Evolutionary conservation across 371 early-diverging fungal species (phyloP), one percentile per base, ranked within the genome.

Genomic region (Haplosporangium sp.): DNA sequence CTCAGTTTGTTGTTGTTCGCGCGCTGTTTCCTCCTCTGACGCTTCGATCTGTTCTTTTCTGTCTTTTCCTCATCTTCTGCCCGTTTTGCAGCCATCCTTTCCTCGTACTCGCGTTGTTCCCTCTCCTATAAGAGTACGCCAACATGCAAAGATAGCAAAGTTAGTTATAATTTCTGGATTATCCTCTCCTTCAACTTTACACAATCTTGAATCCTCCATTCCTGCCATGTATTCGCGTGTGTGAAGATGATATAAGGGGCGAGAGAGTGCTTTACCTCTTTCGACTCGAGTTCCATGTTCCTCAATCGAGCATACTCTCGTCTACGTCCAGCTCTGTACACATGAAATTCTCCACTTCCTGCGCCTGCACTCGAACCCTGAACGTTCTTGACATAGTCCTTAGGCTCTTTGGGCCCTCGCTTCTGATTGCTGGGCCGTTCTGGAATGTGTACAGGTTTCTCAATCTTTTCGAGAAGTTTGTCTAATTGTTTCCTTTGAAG

Each of bases 331-430:
- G 95, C 94, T 69, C 97, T 83, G 79, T 98, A 98, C 0, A 95
- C 95, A 81, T 97, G 97, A 66, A 98, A 98, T 73, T 98, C 98
- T 48, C 97, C 97, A 86, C 95, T 94, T 18, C 98, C 97, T 0
- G 98, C 98, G 53, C 97, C 98, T 2, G 98, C 97, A 81, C 96
- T 95, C 16, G 96, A 97, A 37, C 96, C 95, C 80, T 76, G 77
- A n/a, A 76, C 64, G 45, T 76, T 76, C 67, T 76, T 76, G 56
- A 76, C 67, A 67, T 71, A 76, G 58, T 76, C 59, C 64, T 70
- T 76, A 20, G 90, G 86, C 64, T 88, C 87, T 37, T 87, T 47
- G 29, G 43, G 55, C 10, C 81, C 71, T 38, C 76, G 81, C 46
- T 86, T 87, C 20, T 80, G 68, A n/a, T n/a, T n/a, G 2, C 62